Evolutionary conservation across 1,284 basidiomycete species (phyloP), one percentile per base, ranked within the genome.

Genomic region (Hypsizygus ulmarius): DNA sequence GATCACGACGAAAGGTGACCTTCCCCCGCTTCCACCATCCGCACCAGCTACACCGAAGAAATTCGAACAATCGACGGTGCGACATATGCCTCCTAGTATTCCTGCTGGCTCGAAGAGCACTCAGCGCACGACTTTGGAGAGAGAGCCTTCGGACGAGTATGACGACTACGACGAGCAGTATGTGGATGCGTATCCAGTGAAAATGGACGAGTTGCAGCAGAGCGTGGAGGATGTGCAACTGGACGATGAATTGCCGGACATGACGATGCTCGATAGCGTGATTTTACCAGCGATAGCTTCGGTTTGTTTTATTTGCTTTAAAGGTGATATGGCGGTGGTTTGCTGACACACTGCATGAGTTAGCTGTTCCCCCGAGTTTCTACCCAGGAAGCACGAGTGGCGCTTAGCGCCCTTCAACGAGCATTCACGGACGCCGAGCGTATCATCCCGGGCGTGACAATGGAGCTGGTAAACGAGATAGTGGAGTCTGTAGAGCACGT

Each of bases 341-440:
- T 34, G 25, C 8, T 25, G 50, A 39, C 38, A 49, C 45, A 36
- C 59, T 47, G 39, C 52, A 38, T 51, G 33, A 10, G 30, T 18
- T 57, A 96, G 93, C 74, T 97, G 29, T 90, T 93, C 65, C 89
- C 89, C 49, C 82, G 94, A 38, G 90, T 97, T 28, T 84, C 88
- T 1, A 89, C 92, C 18, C 85, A 88, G 58, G 90, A 94, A 62
- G 93, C 93, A 7, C 81, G 90, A 50, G 75, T 88, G 21, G 87
- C 90, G 9, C 77, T 97, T 43, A 89, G 87, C 51, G 79, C 87
- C 39, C 74, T 97, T 10, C 89, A 94, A 60, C 78, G 87, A 39
- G 93, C 94, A 2, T 95, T 97, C 61, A 90, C 90, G 35, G 90
- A 94, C 19, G 93, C 93, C 3, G 94, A 97, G 69, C 77, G 87